These are phyloP conservation scores for Pythium coloratum DNA, from an alignment of 352 stramenopile genomes.

Conservation along the genomic window DNA sequence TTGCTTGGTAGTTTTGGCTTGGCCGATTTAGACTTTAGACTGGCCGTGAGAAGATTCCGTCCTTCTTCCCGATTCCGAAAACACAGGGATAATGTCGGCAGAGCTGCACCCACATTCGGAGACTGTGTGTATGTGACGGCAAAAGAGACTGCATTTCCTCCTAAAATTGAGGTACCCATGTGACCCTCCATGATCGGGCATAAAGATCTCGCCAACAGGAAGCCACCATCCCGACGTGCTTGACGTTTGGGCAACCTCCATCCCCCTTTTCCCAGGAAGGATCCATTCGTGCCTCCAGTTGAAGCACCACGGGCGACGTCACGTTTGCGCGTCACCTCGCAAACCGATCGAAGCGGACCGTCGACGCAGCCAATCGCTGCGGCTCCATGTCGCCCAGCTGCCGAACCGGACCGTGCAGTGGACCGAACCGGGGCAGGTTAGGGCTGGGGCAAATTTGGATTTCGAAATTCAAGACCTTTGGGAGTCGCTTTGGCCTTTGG, in stretches of 20 bases:
- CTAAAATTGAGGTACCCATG: constrained; percentile 3
- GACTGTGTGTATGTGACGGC: not conserved
- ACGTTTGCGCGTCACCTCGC: constrained; percentile 16
- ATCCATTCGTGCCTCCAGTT: constrained; percentile 22
- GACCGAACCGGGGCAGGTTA: constrained; percentile 27
- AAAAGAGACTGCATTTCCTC: not conserved
- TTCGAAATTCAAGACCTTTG: constrained; percentile 30
- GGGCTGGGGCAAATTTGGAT: constrained; percentile 24
- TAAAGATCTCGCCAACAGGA: constrained; percentile 2
- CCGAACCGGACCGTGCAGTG: constrained; percentile 26
- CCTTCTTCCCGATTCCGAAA: not conserved
- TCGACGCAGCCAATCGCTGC: constrained; percentile 23
- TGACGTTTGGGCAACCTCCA: constrained; percentile 21
- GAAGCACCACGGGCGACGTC: constrained; percentile 26
- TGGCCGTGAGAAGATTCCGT: not conserved
- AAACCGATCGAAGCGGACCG: constrained; percentile 18
- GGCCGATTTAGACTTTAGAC: not conserved
- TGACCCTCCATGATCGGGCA: not conserved
- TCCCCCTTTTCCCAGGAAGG: constrained; percentile 18
- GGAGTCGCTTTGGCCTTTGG: constrained; percentile 21
- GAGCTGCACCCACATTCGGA: not conserved
- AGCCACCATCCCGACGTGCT: constrained; percentile 1
- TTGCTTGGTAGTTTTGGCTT: not conserved
- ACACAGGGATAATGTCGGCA: not conserved
- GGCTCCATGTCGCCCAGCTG: constrained; percentile 19